Evolutionary conservation across 2,329 filamentous ascomycete species (phyloP), one percentile per base, ranked within the genome.

Genomic region (Aplosporella prunicola): DNA sequence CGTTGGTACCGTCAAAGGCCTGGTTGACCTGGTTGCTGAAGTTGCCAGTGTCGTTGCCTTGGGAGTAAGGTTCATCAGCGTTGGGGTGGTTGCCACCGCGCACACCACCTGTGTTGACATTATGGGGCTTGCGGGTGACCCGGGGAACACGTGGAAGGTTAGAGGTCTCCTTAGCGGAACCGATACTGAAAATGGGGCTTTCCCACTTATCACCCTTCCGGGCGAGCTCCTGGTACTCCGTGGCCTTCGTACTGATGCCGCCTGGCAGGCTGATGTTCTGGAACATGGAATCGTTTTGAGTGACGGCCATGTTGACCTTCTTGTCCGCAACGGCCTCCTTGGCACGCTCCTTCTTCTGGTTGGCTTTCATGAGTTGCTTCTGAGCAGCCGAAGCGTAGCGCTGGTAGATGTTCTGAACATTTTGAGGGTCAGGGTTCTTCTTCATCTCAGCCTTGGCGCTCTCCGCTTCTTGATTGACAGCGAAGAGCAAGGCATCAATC

Each of bases 131-230:
- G 52, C 77, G 74, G 23, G 60, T 67, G 36, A 81, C 62, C 24
- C 66, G 48, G 1, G 60, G 57, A 24, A 70, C 56, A 44, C 63
- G 56, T 2, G 88, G 87, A 28, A 95, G 71, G 51, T 82, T 74
- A 16, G 64, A 71, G 27, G 83, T 86, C 62, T 80, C 78, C 39
- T 74, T 68, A 9, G 88, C 87, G 28, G 66, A 73, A 32, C 91
- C 89, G 50, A 96, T 81, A 43, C 77, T 80, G 68, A 98, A 98
- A 52, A 98, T 78, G 8, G 89, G 86, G 43, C 83, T 93, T 69
- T 94, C 82, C 91, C 91, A 98, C 60, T 78, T 80, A 39, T 94
- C 83, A 35, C 91, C 91, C 75, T 91, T 86, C 48, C 69, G 70
- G 7, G 89, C 85, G 41, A 94, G 72, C 15, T 95, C 78, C 66